Evolutionary conservation across 1,284 basidiomycete genomes (phyloP).

Genomic region (Stereum hirsutum): DNA sequence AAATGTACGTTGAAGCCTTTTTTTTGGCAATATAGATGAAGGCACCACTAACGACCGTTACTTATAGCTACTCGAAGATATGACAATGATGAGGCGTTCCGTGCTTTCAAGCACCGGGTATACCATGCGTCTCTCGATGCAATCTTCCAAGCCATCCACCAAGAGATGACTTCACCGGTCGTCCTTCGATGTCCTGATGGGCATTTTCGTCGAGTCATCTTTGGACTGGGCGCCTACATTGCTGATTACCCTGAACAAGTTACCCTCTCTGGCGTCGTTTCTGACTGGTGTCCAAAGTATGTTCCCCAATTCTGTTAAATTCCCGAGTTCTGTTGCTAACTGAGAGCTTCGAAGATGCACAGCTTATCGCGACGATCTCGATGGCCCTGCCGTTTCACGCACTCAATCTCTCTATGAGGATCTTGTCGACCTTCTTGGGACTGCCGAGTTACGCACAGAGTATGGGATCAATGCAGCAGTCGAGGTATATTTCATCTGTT

Average conservation of each 20-base stretch:
- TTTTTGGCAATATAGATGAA: too few relatives aligned
- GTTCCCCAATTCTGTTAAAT: neutral
- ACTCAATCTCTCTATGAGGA: neutral
- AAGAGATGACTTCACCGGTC: neutral
- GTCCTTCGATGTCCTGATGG: conserved; percentile 3
- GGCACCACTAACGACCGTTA: too few relatives aligned
- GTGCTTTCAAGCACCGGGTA: too few relatives aligned
- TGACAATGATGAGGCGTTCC: too few relatives aligned
- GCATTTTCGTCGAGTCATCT: neutral
- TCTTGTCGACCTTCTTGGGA: too few relatives aligned
- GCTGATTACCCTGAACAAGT: conserved; percentile 5
- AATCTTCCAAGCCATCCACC: neutral
- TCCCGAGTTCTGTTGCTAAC: neutral
- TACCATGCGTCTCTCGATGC: neutral
- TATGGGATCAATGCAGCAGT: neutral
- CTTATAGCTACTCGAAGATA: too few relatives aligned
- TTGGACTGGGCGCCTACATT: conserved; percentile 1
- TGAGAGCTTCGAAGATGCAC: neutral
- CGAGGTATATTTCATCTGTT: neutral
- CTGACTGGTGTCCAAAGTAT: conserved; percentile 2
- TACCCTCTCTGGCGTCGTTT: neutral
- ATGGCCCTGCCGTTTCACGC: neutral
- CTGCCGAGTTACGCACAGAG: neutral
- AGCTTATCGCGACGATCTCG: neutral
- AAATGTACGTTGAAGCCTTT: too few relatives aligned